A percentile compares a stretch with the other conserved stretches of the same genome.
Conservation (phyloP, 2,329 filamentous ascomycete genomes). For the Alternaria brassicae region DNA sequence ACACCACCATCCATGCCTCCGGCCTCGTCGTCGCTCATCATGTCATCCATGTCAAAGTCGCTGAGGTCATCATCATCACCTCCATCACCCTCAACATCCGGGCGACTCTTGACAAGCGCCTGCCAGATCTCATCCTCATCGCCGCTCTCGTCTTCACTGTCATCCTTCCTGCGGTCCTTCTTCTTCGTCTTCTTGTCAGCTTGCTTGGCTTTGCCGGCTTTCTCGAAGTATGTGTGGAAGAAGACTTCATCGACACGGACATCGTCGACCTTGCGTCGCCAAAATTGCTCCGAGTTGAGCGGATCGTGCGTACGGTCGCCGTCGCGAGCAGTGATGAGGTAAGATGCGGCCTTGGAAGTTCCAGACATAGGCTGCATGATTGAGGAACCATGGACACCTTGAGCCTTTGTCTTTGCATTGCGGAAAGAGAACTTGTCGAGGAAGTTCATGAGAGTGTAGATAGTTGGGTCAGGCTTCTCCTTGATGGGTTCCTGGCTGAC, state of each 20-base stretch:
- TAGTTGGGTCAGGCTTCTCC: constrained; percentile 86
- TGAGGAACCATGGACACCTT: constrained; percentile 74
- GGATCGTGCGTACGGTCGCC: constrained; percentile 66
- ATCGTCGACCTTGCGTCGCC: constrained; percentile 86
- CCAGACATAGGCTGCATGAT: constrained; percentile 95
- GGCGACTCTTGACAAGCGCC: constrained; percentile 80
- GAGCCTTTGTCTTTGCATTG: constrained; percentile 75
- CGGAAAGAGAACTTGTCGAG: constrained; percentile 98
- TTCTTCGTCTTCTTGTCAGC: constrained; percentile 65
- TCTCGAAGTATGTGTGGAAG: constrained; percentile 96
- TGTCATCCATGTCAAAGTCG: constrained; percentile 59
- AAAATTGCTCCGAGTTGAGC: constrained; percentile 89
- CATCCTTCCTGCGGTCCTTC: constrained; percentile 53
- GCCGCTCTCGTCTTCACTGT: constrained; percentile 60
- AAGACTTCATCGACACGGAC: constrained; percentile 93
- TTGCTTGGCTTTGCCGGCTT: constrained; percentile 62
- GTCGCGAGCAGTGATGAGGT: constrained; percentile 67
- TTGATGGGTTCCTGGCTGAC: constrained; percentile 73
- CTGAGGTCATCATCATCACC: constrained; percentile 64
- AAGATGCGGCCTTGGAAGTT: constrained; percentile 64
- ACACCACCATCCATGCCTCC: constrained; percentile 52
- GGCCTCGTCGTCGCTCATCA: constrained; percentile 55
- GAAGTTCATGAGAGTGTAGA: constrained; percentile 93
- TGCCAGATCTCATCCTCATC: constrained; percentile 92
- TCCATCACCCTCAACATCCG: constrained; percentile 75